Conservation (phyloP, 75 land plant species). For the Ceratopteris richardii region DNA sequence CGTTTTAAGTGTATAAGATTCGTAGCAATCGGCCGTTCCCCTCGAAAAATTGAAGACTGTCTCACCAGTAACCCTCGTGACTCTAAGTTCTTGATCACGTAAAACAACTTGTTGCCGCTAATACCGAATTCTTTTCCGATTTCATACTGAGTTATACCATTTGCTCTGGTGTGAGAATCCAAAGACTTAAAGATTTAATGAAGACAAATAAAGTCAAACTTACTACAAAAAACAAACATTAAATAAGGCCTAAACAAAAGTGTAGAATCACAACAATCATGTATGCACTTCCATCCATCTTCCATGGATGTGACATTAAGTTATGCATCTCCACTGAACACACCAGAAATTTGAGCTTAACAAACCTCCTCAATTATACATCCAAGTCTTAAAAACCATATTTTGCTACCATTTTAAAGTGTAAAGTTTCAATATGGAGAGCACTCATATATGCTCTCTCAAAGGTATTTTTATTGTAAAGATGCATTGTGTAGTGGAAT, state of each 20-base stretch:
- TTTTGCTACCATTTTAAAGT: too few relatives aligned
- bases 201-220: background rate
- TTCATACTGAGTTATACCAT: constrained; percentile 85
- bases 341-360: background rate
- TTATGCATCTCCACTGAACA: background rate
- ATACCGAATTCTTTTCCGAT: constrained; percentile 73
- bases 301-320: background rate
- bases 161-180: constrained; percentile 53
- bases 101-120: constrained; percentile 77
- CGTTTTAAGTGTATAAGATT: constrained; percentile 73
- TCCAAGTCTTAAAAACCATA: too few relatives aligned
- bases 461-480: too few relatives aligned
- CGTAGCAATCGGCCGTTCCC: constrained; percentile 37
- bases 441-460: too few relatives aligned
- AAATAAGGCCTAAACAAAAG: background rate
- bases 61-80: constrained; percentile 62
- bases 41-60: constrained; percentile 55
- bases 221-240: background rate
- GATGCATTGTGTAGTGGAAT: too few relatives aligned
- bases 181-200: background rate
- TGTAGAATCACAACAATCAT: background rate
- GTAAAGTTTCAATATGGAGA: too few relatives aligned
- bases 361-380: too few relatives aligned
- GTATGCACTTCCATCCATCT: background rate
- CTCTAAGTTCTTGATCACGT: constrained; percentile 63